These are phyloP conservation scores for Boletus eberwhitei DNA, from an alignment of 768 basidiomycete species.

Conservation along the genomic window DNA sequence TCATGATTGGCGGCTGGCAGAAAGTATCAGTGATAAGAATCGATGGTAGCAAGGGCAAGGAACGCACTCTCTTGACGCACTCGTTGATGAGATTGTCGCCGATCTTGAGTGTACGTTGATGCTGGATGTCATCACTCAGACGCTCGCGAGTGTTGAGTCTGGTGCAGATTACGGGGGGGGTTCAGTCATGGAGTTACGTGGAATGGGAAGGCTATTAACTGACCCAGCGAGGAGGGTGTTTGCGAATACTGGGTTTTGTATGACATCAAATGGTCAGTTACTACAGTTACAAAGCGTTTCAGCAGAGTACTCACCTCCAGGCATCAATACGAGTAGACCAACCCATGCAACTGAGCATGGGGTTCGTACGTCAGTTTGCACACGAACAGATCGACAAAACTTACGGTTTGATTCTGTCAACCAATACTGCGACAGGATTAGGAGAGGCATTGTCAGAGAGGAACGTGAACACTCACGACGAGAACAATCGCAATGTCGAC, in stretches of 20 bases:
- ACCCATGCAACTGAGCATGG: slow-evolving; percentile 13
- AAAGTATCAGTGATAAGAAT: not conserved
- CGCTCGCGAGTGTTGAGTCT: slow-evolving; percentile 13
- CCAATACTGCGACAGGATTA: slow-evolving; percentile 13
- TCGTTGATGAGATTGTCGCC: slow-evolving; percentile 6
- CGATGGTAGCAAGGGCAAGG: not conserved
- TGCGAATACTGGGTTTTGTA: slow-evolving; percentile 13
- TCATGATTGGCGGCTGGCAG: slow-evolving; percentile 14
- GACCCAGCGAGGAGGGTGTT: slow-evolving; percentile 17
- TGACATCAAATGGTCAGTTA: not conserved
- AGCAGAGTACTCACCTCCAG: slow-evolving; percentile 12
- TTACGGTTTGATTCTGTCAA: slow-evolving; percentile 12
- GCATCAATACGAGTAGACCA: slow-evolving; percentile 12
- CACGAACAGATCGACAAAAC: not conserved
- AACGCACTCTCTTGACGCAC: slow-evolving; percentile 5
- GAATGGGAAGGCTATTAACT: not conserved
- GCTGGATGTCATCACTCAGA: slow-evolving; percentile 12
- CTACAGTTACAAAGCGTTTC: accelerated
- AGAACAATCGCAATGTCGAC: slow-evolving; percentile 1
- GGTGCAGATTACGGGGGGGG: not conserved
- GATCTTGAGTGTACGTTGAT: slow-evolving; percentile 4
- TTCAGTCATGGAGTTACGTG: not conserved
- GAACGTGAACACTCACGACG: slow-evolving; percentile 8
- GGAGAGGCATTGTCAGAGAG: not conserved
- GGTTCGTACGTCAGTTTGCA: not conserved